Base-by-base conservation (phyloP, 2,329 filamentous ascomycete genomes). In the Bipolaris bicolor region DNA sequence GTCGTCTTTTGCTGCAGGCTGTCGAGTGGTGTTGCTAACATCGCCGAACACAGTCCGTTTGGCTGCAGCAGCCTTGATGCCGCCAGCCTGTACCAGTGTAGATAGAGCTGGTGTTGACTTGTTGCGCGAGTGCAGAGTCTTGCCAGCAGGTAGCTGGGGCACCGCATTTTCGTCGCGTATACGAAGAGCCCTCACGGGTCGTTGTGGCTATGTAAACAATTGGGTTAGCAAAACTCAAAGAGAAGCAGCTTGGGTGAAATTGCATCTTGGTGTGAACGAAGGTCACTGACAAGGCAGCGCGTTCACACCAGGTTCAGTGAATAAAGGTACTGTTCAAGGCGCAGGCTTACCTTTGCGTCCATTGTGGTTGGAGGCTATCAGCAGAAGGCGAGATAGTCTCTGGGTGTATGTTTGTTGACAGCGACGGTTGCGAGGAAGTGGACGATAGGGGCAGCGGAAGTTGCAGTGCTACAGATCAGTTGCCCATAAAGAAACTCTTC, bases 11-110 rank as follows among this genome's bases (percentile, higher is more conserved):
- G 70, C 66, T 61, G 71, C 29, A 26, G 66, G 69, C 43, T 70
- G 68, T 50, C 70, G 77, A 39, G 81, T 71, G 44, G 83, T 87
- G 71, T 93, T 94, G 81, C 90, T 95, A 60, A 95, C 84, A 74
- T 96, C 92, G 48, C 86, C 90, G 76, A 96, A 92, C 11, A 87
- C 91, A 61, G 88, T 87, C 65, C 92, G 88, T 80, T 93, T 95
- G 53, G 88, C 82, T 55, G 85, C 82, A 49, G 85, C 82, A 52
- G 83, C 83, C 76, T 88, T 91, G 63, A 88, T 77, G 37, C 81
- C 82, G 56, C 80, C 82, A 48, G 81, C 82, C 60, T 83, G 80
- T 59, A 83, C 73, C 58, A 85, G 70, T 65, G 81, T 81, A 45
- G 79, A 90, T 65, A 83, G 84, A 77, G 78, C 89, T 76, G 76